Conservation (phyloP, 2,329 filamentous ascomycete species). For the Verticillium nonalfalfae region DNA sequence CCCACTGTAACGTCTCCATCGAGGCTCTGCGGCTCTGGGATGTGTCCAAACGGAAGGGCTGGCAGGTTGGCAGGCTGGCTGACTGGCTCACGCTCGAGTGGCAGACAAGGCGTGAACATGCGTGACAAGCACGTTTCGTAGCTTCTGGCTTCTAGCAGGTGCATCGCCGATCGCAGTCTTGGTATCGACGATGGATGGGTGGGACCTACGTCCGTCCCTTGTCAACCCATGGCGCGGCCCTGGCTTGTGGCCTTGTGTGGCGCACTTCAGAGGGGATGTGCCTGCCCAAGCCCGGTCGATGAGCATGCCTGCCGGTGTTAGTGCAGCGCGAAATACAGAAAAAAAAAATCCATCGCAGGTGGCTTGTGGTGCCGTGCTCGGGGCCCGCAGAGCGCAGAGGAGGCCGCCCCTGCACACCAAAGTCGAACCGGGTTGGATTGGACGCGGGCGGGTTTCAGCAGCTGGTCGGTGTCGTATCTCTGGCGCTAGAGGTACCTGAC, state of each 20-base stretch:
- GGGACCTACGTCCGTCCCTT: background rate
- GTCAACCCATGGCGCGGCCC: background rate
- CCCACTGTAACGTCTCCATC: background rate
- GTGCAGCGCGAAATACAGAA: background rate
- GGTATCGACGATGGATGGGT: background rate
- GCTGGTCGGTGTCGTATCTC: background rate
- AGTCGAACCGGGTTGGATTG: background rate
- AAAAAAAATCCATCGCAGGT: background rate
- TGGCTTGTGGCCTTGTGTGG: background rate
- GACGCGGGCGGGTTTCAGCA: background rate
- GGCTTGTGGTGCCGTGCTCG: background rate
- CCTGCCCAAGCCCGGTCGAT: background rate
- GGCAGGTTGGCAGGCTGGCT: background rate
- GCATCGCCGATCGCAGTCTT: background rate
- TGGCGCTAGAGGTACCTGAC: slow-evolving; percentile 10
- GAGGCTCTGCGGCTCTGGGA: background rate
- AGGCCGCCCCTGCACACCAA: background rate
- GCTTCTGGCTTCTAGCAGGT: background rate
- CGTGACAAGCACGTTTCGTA: background rate
- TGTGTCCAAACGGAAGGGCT: too few species aligned
- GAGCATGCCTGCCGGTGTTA: background rate
- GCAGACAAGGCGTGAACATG: background rate
- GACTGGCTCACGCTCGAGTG: background rate
- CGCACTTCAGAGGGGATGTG: background rate
- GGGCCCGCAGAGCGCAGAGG: background rate